Evolutionary conservation across 1,284 basidiomycete species (phyloP), one percentile per base, ranked within the genome.

Genomic region (Cutaneotrichosporon cyanovorans): DNA sequence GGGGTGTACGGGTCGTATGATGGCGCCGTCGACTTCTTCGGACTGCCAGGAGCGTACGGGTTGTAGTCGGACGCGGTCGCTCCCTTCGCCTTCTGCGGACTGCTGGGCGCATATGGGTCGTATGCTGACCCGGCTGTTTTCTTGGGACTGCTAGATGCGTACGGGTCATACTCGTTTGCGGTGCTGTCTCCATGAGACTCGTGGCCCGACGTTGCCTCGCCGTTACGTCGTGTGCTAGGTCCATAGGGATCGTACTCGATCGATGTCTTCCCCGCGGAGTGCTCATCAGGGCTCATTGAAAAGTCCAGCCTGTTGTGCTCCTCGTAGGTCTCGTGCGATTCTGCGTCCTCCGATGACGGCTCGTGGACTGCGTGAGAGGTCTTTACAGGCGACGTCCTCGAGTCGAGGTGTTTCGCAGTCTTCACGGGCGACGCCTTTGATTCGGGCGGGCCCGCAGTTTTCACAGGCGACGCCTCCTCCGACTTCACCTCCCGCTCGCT

Each of bases 1-100:
- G 49, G 40, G 14, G 45, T 41, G 30, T 51, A 51, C 2, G 45
- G 45, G 34, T 47, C 45, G 40, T 42, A 50, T 20, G 41, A 23
- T 28, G 37, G 44, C 18, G 39, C 35, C 3, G 22, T 32, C 5
- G 44, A 21, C n/a, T n/a, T n/a, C 39, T 44, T 18, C 19, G 31
- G 40, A 3, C 40, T 28, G 25, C 44, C 35, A 34, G 40, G 45
- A 19, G 34, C 18, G 28, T 41, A 46, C n/a, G 45, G 34, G 20
- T 20, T 41, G 30, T 37, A 37, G 7, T 19, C 33, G n/a, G 12
- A 32, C 11, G 41, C n/a, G 5, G 40, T 10, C 4, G 40, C 19
- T n/a, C n/a, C n/a, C 40, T 21, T 33, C 9, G 42, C 33, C 34
- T 43, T 43, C 42, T 21, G 25, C 4, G 35, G 35, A 20, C 35